Base-by-base conservation (phyloP, 306 rosid species). In the Acacia confusa region DNA sequence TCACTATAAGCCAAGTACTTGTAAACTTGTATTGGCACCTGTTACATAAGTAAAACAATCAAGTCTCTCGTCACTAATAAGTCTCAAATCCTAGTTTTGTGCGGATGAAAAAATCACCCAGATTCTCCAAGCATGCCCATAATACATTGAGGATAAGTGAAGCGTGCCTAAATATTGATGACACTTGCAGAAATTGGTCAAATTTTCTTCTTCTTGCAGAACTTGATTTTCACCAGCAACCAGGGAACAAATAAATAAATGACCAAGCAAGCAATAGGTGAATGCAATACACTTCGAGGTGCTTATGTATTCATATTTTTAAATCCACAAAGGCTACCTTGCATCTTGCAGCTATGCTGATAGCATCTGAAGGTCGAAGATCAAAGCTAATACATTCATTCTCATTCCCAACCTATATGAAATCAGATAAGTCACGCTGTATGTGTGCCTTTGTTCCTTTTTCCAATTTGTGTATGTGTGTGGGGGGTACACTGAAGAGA, bases 11-110 rank as follows among this genome's bases (percentile, higher is more conserved):
- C 97, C 86, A 95, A 88, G 78, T 84, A 82, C 85, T 93, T 95
- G 91, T 92, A 91, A 69, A 95, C 99, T 90, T 95, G 99, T 79
- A 95, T 92, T 0, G 99, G 99, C 65, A 93, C 99, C 99, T 95
- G 58, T 72, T 74, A 68, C 27, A 72, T 52, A 5, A 27, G 47
- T 58, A 65, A 72, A 72, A 30, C 14, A 40, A 53, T 38, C 25
- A 52, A 28, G 44, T 63, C 16, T 78, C 41, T 45, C 16, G 24
- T 16, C 70, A 84, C 84, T 77, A 43, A 38, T 34, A 61, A 10
- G 11, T 8, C 27, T 28, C 24, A 66, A 34, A 34, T 74, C 6
- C 38, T 47, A 48, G 73, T 67, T 34, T 67, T 41, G 55, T 70
- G 32, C 34, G 76, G 27, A 55, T 30, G 72, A 74, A 76, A 81